These are phyloP conservation scores for Periconia digitata DNA, from an alignment of 2,329 filamentous ascomycete species.

Conservation along the genomic window DNA sequence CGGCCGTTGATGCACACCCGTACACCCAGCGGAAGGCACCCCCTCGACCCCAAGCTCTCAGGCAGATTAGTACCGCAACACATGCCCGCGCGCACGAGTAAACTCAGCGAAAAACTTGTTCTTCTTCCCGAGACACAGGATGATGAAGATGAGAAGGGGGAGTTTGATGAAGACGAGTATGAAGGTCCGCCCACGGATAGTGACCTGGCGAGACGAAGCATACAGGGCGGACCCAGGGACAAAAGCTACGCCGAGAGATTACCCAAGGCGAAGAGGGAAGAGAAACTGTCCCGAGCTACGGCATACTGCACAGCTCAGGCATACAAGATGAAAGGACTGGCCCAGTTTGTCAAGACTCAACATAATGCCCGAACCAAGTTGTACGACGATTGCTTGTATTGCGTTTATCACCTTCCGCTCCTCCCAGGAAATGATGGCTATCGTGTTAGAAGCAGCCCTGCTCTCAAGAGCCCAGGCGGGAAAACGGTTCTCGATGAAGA, in stretches of 20 bases:
- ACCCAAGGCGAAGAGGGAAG: constrained; percentile 82
- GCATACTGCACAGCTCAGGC: constrained; percentile 96
- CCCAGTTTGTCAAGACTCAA: constrained; percentile 81
- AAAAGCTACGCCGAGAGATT: constrained; percentile 95
- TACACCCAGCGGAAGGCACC: constrained; percentile 54
- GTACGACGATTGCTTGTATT: constrained; percentile 97
- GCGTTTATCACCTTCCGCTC: constrained; percentile 89
- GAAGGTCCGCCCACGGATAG: constrained; percentile 67
- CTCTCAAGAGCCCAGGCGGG: constrained; percentile 88
- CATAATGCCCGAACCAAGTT: constrained; percentile 93
- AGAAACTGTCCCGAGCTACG: constrained; percentile 86
- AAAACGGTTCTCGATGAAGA: constrained; percentile 92
- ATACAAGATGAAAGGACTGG: constrained; percentile 86
- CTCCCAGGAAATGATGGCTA: constrained; percentile 85
- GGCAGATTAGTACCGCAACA: constrained; percentile 60
- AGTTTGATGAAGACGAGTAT: constrained; percentile 62
- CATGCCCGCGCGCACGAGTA: constrained; percentile 84
- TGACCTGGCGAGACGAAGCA: constrained; percentile 64
- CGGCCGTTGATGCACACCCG: constrained; percentile 51
- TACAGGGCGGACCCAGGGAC: constrained; percentile 63
- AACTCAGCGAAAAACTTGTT: constrained; percentile 96
- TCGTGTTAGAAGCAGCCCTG: constrained; percentile 83
- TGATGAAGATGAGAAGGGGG: constrained; percentile 57
- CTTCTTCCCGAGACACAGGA: constrained; percentile 77
- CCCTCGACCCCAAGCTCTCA: constrained; percentile 57